phyloP scores from a whole-genome alignment of 73 alveolate species.

The Blepharisma stoltei region DNA sequence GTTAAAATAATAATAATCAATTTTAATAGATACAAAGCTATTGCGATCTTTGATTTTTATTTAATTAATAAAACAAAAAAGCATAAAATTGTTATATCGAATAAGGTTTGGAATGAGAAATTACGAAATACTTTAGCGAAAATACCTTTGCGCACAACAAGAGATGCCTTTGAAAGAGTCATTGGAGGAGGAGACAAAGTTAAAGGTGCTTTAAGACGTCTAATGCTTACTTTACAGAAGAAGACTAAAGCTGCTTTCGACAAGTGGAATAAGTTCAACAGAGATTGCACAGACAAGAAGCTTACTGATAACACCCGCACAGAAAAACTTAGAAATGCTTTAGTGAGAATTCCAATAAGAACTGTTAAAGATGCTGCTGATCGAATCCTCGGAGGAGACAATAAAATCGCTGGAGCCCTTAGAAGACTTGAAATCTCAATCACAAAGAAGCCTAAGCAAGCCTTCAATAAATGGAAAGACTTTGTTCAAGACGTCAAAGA shows the following conservation, averaged over 20 bases:
- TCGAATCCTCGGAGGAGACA: background rate
- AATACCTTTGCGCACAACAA: background rate
- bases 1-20: background rate
- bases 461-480: constrained; percentile 15
- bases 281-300: background rate
- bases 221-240: background rate
- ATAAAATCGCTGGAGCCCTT: background rate
- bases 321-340: background rate
- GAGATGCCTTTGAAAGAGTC: background rate
- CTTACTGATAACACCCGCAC: background rate
- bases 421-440: background rate
- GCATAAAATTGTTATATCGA: background rate
- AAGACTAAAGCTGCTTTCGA: background rate
- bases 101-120: background rate
- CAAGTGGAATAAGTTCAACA: background rate
- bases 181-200: background rate
- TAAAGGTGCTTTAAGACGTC: constrained; percentile 1
- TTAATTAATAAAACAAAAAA: background rate
- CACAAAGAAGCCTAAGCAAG: background rate
- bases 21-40: background rate
- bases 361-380: constrained; percentile 19
- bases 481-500: background rate
- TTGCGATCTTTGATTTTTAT: background rate
- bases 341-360: constrained; percentile 3
- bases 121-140: background rate